Evolutionary conservation across 768 basidiomycete genomes (phyloP).

Genomic region (Rhizopogon rudus): DNA sequence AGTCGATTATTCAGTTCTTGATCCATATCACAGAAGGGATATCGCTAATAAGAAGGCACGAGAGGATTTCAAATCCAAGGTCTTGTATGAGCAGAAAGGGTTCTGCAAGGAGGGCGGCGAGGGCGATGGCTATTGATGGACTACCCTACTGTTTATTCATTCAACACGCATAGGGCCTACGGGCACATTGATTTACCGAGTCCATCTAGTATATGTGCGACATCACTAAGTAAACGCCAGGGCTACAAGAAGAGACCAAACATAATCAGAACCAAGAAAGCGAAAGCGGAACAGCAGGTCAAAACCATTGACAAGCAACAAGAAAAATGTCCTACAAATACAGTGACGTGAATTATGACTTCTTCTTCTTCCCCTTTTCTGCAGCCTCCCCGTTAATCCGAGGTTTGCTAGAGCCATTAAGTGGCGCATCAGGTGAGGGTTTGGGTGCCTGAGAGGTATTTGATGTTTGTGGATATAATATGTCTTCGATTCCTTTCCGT

Average conservation of each 20-base stretch:
- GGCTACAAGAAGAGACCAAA: slow-evolving; percentile 12
- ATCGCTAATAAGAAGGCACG: slow-evolving; percentile 68
- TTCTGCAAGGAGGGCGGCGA: slow-evolving; percentile 96
- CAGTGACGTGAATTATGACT: slow-evolving; percentile 24
- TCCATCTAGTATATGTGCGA: slow-evolving; percentile 1
- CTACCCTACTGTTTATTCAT: slow-evolving; percentile 10
- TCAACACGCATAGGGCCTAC: neutral
- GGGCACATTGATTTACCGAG: slow-evolving; percentile 1
- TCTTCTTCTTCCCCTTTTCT: slow-evolving; percentile 59
- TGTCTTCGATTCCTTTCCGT: slow-evolving; percentile 72
- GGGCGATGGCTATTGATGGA: slow-evolving; percentile 82
- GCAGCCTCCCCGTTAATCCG: slow-evolving; percentile 38
- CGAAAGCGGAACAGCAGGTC: slow-evolving; percentile 8
- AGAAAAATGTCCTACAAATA: slow-evolving; percentile 22
- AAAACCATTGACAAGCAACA: slow-evolving; percentile 9
- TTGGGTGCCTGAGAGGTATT: slow-evolving; percentile 29
- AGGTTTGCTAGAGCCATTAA: slow-evolving; percentile 44
- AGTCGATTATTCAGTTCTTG: slow-evolving; percentile 67
- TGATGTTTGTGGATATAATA: slow-evolving; percentile 45
- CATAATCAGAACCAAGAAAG: slow-evolving; percentile 5
- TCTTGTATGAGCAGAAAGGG: slow-evolving; percentile 79
- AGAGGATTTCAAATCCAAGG: slow-evolving; percentile 80
- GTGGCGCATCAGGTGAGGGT: slow-evolving; percentile 31
- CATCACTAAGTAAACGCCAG: slow-evolving; percentile 4
- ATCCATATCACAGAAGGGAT: slow-evolving; percentile 68